These are phyloP conservation scores for Xylaria venustula DNA, from an alignment of 495 filamentous ascomycete species.

Conservation along the genomic window DNA sequence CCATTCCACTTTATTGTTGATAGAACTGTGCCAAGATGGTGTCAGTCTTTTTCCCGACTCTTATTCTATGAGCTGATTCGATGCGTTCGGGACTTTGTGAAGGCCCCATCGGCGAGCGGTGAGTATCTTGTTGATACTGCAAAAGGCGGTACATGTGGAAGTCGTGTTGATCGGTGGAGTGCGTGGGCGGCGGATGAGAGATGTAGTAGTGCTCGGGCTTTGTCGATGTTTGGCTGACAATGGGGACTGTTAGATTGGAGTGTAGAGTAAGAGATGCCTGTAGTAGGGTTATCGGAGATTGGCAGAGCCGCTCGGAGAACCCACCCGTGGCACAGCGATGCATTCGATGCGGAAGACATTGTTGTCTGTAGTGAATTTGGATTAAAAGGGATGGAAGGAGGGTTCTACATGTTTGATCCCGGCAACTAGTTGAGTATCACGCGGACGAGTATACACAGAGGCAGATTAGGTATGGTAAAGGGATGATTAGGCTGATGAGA, in stretches of 20 bases:
- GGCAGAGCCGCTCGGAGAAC: too few species aligned
- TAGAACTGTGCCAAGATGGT: neutral
- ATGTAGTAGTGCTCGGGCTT: slow-evolving; percentile 1
- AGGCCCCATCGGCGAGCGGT: neutral
- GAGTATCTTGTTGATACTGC: neutral
- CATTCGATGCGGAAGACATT: slow-evolving; percentile 1
- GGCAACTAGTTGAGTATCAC: too few species aligned
- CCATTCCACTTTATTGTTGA: neutral
- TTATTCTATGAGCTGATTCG: neutral
- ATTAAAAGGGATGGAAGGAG: neutral
- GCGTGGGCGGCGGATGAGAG: slow-evolving; percentile 8
- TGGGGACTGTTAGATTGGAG: neutral
- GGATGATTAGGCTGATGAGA: neutral
- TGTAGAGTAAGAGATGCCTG: neutral
- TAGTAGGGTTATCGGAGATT: too few species aligned
- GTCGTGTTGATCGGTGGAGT: neutral
- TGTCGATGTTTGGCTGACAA: neutral
- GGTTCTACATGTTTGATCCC: too few species aligned
- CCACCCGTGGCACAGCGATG: neutral
- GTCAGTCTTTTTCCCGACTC: neutral
- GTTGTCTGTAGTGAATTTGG: neutral
- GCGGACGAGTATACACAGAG: neutral
- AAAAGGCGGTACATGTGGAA: slow-evolving; percentile 4
- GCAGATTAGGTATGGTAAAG: neutral
- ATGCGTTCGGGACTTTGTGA: neutral